Base-by-base conservation (phyloP, 345 rosid genomes). In the Hibiscus trionum region DNA sequence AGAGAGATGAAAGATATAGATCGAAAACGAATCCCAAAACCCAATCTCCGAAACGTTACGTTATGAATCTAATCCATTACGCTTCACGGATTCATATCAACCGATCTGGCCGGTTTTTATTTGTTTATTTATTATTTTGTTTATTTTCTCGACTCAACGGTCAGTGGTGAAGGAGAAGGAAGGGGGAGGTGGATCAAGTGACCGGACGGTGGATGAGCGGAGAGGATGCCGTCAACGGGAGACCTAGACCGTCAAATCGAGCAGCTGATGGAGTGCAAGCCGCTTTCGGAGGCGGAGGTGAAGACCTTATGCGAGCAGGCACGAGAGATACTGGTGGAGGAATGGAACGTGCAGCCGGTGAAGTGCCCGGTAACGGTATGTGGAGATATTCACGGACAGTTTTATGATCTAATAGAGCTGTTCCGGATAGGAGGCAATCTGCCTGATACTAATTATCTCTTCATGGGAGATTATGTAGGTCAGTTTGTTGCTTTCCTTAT, bases 381-480 rank as follows among this genome's bases (percentile, higher is more conserved):
- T 77, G 98, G 98, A 47, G 98, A 94, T 86, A 95, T 95, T 68
- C 99, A 95, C 77, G 97, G 99, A 11, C 97, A 95, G 87, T 95
- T 95, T 69, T 95, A 95, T 76, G 99, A 95, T 80, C 96, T 95
- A 46, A 79, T 95, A 72, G 99, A 95, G 86, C 96, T 92, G 37
- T 95, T 95, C 75, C 82, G 89, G 61, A 95, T 95, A 62, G 99
- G 99, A 29, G 99, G 97, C 75, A 88, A 87, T 78, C 80, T 97
- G 7, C 99, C 99, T 2, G 97, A 92, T 69, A 95, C 99, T 4
- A 95, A 95, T 74, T 95, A 95, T 74, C 97, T 95, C 81, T 95
- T 95, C 77, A 95, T 95, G 99, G 99, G 99, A 21, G 99, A 95
- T 76, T 95, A 95, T 75, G 99, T 95, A 70, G 99, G 99, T 90